Conservation (phyloP, 805 yeast species). For the Yamadazyma takamatsuzukensis region DNA sequence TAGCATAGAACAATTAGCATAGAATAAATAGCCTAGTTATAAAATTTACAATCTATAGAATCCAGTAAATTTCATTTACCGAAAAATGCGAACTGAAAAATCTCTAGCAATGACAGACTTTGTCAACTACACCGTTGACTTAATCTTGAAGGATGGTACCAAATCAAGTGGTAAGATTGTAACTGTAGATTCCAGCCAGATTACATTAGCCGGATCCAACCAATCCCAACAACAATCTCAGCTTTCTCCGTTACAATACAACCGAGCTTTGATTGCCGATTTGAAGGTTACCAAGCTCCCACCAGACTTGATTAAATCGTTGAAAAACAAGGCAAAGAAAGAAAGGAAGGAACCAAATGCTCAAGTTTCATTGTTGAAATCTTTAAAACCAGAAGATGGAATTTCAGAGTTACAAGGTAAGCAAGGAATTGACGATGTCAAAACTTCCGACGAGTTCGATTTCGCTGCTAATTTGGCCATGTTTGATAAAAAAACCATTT, state of each 20-base stretch:
- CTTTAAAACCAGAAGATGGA: slow-evolving; percentile 4
- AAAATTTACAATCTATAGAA: neutral
- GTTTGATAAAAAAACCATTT: slow-evolving; percentile 77
- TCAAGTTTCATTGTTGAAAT: neutral
- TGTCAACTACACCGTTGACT: slow-evolving; percentile 37
- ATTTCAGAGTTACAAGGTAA: neutral
- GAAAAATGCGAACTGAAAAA: too few species aligned
- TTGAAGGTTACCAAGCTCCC: slow-evolving; percentile 58
- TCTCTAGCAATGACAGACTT: slow-evolving; percentile 35
- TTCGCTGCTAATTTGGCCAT: slow-evolving; percentile 76
- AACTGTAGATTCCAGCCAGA: slow-evolving; percentile 26
- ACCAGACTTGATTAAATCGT: slow-evolving; percentile 16
- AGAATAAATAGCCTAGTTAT: neutral
- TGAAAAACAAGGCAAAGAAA: slow-evolving; percentile 15
- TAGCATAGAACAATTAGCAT: neutral
- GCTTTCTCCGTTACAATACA: slow-evolving; percentile 11
- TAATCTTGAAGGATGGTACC: slow-evolving; percentile 37
- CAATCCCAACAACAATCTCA: slow-evolving; percentile 12
- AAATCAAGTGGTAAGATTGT: slow-evolving; percentile 30
- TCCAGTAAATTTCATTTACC: too few species aligned
- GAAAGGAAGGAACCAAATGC: slow-evolving; percentile 5
- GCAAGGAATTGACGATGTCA: slow-evolving; percentile 5
- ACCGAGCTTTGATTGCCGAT: slow-evolving; percentile 40
- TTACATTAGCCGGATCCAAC: slow-evolving; percentile 21
- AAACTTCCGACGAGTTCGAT: slow-evolving; percentile 59